Evolutionary conservation across 768 basidiomycete genomes (phyloP), one percentile per base, ranked within the genome.

Genomic region (Phanerochaete sordida): DNA sequence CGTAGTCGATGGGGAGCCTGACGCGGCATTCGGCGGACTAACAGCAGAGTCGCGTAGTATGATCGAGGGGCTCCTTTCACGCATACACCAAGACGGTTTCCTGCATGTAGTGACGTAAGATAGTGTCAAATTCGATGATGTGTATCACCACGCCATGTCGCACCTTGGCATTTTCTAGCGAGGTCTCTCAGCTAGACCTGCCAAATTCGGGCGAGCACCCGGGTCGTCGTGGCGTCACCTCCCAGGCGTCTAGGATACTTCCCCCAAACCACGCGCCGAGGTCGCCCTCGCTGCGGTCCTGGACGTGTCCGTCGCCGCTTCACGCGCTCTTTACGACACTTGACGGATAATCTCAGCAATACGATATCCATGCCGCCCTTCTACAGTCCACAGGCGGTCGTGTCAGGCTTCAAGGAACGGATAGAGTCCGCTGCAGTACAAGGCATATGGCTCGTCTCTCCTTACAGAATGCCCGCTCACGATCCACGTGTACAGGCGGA

Each of bases 391-490:
- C 47, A 60, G 12, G 57, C 65, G 1, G 65, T 71, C 19, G 39
- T 74, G 2, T 63, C 59, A 49, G 79, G 79, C 7, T 70, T 83
- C 58, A 83, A 82, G 70, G 82, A 83, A 56, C 77, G 75, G 64
- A 69, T 77, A 26, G 82, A 83, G 46, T 76, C 81, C 21, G 57
- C 81, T 52, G 66, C 74, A 7, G 75, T 81, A 21, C 77, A 81
- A 74, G 79, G 83, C 74, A 67, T 23, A 47, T 48, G 27, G 33
- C 62, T 26, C 39, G 19, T 35, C 39, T 33, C 53, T 24, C 37
- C 24, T 28, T 26, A 44, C 23, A 28, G 60, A 27, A n/a, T 26
- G 23, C 46, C 16, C 7, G 33, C 37, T 50, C 37, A 57, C 26
- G n/a, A 28, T 2, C 7, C 24, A n/a, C 15, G 23, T 33, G 19